Evolutionary conservation across 371 early-diverging fungal species (phyloP), one percentile per base, ranked within the genome.

Genomic region (Rhizomucor pusillus): DNA sequence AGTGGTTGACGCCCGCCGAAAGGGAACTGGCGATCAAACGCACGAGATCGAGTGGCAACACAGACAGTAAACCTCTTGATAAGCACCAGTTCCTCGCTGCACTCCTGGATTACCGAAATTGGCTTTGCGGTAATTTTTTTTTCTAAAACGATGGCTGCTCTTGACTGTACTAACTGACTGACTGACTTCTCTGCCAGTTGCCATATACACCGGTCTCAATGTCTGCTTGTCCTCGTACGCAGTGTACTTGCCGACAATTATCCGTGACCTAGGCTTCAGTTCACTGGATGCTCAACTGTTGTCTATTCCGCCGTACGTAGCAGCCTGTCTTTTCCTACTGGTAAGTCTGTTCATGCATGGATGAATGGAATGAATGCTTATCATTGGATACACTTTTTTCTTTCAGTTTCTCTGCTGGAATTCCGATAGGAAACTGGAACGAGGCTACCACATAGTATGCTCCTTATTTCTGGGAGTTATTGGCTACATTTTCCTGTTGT

Each of bases 161-260:
- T 11, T n/a, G 10, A 14, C 18, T n/a, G 34, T 16, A 43, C 3
- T 49, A 47, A 11, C 29, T 56, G 13, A 41, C 47, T 35, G 58
- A 55, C 25, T 45, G 45, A 4, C 46, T 48, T 25, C 57, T 36
- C 16, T 35, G n/a, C 1, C 39, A 74, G 73, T 71, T 14, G 24
- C 73, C 1, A 76, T 76, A n/a, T 76, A 72, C 33, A 52, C 73
- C 53, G 71, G 71, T 10, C 56, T 72, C 47, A 72, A 72, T 56
- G 54, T 72, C 19, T 57, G 66, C 0, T 56, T 76, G 25, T 64
- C 70, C 14, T 67, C 69, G 22, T 70, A 68, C 49, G 57, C 73
- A n/a, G 59, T 72, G 4, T 74, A 71, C 36, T 47, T 69, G 33
- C 75, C 75, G 23, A 70, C 75, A 0, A 68, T 74, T 37, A 66